Percentiles rank a stretch among this genome's conserved stretches.
Evolutionary conservation across 805 yeast species (phyloP).

Genomic region (Sugiyamaella lignohabitans): DNA sequence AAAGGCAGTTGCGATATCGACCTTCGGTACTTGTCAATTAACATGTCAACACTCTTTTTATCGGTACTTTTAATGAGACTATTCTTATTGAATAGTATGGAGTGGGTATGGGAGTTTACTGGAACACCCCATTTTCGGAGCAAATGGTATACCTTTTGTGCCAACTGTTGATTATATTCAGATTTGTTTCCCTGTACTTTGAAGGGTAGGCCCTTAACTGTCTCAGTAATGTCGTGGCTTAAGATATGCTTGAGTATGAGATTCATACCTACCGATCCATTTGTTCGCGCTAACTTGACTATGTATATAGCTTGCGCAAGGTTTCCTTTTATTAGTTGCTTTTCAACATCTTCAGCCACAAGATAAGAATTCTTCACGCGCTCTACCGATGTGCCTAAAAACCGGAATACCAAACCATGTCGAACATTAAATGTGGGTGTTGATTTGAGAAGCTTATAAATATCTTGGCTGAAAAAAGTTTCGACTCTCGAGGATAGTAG

Average conservation of each 20-base stretch:
- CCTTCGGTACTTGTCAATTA: not conserved
- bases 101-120: slow-evolving; percentile 11
- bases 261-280: slow-evolving; percentile 20
- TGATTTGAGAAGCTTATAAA: slow-evolving; percentile 2
- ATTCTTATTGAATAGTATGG: slow-evolving; percentile 1
- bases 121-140: slow-evolving; percentile 20
- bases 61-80: not conserved
- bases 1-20: not conserved
- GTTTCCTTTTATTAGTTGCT: slow-evolving; percentile 10
- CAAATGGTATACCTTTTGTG: slow-evolving; percentile 7
- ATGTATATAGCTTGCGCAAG: slow-evolving; percentile 13
- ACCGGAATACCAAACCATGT: slow-evolving; percentile 12
- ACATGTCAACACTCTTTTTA: not conserved
- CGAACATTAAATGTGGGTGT: slow-evolving; percentile 10
- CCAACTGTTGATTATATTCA: slow-evolving; percentile 5
- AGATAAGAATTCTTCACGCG: slow-evolving; percentile 15
- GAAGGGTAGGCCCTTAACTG: not conserved
- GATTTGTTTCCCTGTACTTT: too few species aligned
- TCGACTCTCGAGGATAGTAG: not conserved
- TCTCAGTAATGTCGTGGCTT: not conserved
- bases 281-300: slow-evolving; percentile 13
- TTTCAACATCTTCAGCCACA: slow-evolving; percentile 14
- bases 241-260: slow-evolving; percentile 11
- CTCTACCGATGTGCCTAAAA: slow-evolving; percentile 14
- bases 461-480: slow-evolving; percentile 3